These are phyloP conservation scores for Vaccinium myrtillus DNA, from an alignment of 148 eudicot genomes.

Conservation along the genomic window DNA sequence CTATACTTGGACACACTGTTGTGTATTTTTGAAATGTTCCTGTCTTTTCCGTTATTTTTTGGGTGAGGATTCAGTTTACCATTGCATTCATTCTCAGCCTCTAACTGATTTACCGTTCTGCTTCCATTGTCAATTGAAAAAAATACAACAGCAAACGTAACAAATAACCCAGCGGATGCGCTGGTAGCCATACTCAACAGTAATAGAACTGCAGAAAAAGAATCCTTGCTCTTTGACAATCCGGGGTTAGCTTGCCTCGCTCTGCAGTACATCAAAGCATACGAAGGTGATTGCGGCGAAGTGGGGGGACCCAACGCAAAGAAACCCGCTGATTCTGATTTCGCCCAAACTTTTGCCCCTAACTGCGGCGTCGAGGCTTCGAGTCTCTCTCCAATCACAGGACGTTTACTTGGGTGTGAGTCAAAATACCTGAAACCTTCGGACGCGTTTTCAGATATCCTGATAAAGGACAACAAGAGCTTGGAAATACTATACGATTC, in stretches of 20 bases:
- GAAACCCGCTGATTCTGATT: conserved; percentile 64
- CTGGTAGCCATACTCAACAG: conserved; percentile 59
- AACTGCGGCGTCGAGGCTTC: conserved; percentile 63
- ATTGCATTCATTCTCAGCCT: not conserved
- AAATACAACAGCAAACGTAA: conserved; percentile 53
- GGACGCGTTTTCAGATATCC: conserved; percentile 62
- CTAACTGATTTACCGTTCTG: not conserved
- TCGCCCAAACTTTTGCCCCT: conserved; percentile 78
- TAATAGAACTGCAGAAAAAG: conserved; percentile 72
- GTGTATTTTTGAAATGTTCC: not conserved
- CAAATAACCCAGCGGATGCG: conserved; percentile 88
- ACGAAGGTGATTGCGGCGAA: conserved; percentile 57
- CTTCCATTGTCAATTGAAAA: conserved; percentile 2
- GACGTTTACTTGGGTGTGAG: conserved; percentile 87
- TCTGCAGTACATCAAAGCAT: conserved; percentile 89
- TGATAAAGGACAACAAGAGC: conserved; percentile 62
- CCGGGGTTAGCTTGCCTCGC: conserved; percentile 92
- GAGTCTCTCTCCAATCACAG: conserved; percentile 65
- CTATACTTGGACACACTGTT: not conserved
- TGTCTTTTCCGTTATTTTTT: not conserved
- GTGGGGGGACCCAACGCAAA: conserved; percentile 74
- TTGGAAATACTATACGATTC: conserved; percentile 62
- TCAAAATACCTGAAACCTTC: conserved; percentile 58
- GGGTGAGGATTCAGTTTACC: not conserved
- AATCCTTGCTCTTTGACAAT: conserved; percentile 54